Evolutionary conservation across 208 protist genomes (phyloP), one percentile per base, ranked within the genome.

Genomic region (Trypanosoma boissoni): DNA sequence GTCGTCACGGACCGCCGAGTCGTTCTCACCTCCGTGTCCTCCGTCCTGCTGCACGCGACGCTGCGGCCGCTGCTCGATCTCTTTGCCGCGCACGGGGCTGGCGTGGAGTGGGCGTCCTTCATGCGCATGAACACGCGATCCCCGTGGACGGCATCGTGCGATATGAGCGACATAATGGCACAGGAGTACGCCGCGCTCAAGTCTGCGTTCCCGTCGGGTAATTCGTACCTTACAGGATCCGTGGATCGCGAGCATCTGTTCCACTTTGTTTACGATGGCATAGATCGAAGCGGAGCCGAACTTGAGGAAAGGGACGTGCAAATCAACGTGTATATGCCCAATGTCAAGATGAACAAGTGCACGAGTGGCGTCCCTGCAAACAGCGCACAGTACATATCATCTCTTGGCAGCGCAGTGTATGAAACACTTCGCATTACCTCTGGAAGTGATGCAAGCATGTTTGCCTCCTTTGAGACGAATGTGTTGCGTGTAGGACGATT

Each of bases 161-260:
- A 83, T 50, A 89, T 72, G 51, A 82, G 75, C 62, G 85, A 92
- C 64, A 80, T 89, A 31, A 92, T 95, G 83, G 88, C 85, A 14
- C 67, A 80, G 59, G 88, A 95, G 66, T 95, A 95, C 72, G 85
- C 88, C 18, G 83, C 83, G 49, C 72, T 95, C 4, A 90, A 92
- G 71, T 74, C 78, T 10, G 76, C 74, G 16, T 92, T 95, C 58
- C 85, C 84, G 12, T 34, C 53, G 21, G 88, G 88, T 54, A 70
- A 82, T 44, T 80, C 88, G 2, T 91, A 91, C 55, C 72, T 95
- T 26, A 84, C 69, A 18, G 88, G 88, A 16, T 76, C 88, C 18
- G 76, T 95, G n/a, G 80, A 95, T 64, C 74, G 88, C 39, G 82
- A 89, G 31, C 88, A 95, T 64, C 91, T 76, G 66, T 92, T 91